phyloP scores from a whole-genome alignment of 1,284 basidiomycete species.

The Leucoagaricus sp. region DNA sequence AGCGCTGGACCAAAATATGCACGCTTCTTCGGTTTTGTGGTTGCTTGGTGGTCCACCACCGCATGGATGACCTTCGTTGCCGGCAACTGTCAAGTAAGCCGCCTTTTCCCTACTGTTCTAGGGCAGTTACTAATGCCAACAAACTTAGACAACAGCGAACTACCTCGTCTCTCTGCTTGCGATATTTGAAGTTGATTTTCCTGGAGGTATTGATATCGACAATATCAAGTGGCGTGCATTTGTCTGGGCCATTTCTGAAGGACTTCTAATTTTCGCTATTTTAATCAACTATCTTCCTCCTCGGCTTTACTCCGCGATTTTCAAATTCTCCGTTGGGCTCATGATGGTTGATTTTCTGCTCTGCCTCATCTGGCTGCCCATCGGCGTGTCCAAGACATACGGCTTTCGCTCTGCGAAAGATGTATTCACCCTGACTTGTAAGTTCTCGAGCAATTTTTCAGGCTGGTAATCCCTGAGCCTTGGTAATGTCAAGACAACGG shows the following conservation, averaged over 20 bases:
- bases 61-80: constrained; percentile 91
- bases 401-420: constrained; percentile 80
- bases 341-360: constrained; percentile 85
- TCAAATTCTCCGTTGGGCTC: constrained; percentile 70
- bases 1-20: constrained; percentile 84
- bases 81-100: constrained; percentile 73
- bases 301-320: constrained; percentile 67
- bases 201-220: constrained; percentile 67
- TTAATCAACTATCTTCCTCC: constrained; percentile 84
- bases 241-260: constrained; percentile 80
- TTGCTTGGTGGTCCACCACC: constrained; percentile 87
- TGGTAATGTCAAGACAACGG: constrained; percentile 71
- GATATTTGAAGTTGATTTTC: constrained; percentile 80
- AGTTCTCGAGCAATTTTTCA: constrained; percentile 28
- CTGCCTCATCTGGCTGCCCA: constrained; percentile 86
- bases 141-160: constrained; percentile 72
- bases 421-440: constrained; percentile 81
- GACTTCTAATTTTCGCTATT: constrained; percentile 64
- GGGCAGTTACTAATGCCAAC: not conserved
- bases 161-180: constrained; percentile 79
- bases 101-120: not conserved
- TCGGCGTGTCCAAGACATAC: constrained; percentile 81
- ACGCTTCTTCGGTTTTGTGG: constrained; percentile 82
- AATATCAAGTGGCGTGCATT: constrained; percentile 84
- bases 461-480: not conserved